A percentile compares a stretch with the other conserved stretches of the same genome.
phyloP scores from a whole-genome alignment of 2,329 filamentous ascomycete genomes.

The Byssochlamys sp. region DNA sequence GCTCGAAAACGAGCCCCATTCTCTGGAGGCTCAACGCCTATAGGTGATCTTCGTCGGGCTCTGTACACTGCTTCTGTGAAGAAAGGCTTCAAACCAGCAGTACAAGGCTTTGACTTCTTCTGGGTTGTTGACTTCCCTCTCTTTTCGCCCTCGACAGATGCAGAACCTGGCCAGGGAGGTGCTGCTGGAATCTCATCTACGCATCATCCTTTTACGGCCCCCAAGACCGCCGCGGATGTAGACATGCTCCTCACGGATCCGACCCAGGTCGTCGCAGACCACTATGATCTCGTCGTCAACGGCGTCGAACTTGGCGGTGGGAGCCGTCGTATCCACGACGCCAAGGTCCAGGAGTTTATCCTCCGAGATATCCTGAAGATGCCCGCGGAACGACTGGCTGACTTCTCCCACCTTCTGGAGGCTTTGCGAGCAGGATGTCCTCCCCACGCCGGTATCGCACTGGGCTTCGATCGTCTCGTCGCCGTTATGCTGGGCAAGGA shows the following conservation, averaged over 20 bases:
- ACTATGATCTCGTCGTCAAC: slow-evolving; percentile 94
- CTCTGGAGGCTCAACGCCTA: slow-evolving; percentile 59
- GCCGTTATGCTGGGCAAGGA: slow-evolving; percentile 67
- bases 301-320: slow-evolving; percentile 90
- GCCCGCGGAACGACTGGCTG: slow-evolving; percentile 58
- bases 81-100: slow-evolving; percentile 46
- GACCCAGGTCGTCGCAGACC: slow-evolving; percentile 64
- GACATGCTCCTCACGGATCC: slow-evolving; percentile 65
- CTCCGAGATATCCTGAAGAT: slow-evolving; percentile 77
- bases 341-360: slow-evolving; percentile 71
- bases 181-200: slow-evolving; percentile 71
- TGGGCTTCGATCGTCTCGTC: slow-evolving; percentile 82
- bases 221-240: slow-evolving; percentile 61
- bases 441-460: slow-evolving; percentile 83
- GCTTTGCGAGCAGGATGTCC: slow-evolving; percentile 79
- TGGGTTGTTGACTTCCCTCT: slow-evolving; percentile 91
- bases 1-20: slow-evolving; percentile 59
- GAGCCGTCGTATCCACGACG: slow-evolving; percentile 80
- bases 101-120: slow-evolving; percentile 54
- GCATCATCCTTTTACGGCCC: slow-evolving; percentile 93
- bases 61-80: slow-evolving; percentile 61
- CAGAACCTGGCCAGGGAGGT: slow-evolving; percentile 71
- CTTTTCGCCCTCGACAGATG: slow-evolving; percentile 63
- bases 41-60: slow-evolving; percentile 64
- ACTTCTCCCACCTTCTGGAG: slow-evolving; percentile 76